Conservation (phyloP, 495 filamentous ascomycete genomes). For the Penicillium ochrochloron region DNA sequence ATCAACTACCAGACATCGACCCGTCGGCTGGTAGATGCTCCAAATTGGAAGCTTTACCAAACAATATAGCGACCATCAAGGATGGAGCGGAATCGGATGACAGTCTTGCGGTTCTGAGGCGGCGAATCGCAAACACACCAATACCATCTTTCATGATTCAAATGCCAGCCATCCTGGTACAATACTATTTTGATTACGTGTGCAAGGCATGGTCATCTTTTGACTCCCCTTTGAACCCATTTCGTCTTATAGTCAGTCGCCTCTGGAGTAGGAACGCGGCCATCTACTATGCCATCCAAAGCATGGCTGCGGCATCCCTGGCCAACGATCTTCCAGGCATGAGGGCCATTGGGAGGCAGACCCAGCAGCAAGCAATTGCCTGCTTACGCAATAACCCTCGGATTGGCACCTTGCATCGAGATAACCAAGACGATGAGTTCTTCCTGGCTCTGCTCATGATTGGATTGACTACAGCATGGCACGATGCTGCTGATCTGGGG, state of each 20-base stretch:
- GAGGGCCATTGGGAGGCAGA: slow-evolving; percentile 31
- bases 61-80: slow-evolving; percentile 12
- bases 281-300: slow-evolving; percentile 35
- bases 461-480: slow-evolving; percentile 31
- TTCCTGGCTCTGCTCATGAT: slow-evolving; percentile 35
- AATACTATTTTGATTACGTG: slow-evolving; percentile 35
- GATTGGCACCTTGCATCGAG: slow-evolving; percentile 20
- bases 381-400: slow-evolving; percentile 28
- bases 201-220: slow-evolving; percentile 38
- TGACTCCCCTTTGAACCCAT: slow-evolving; percentile 34
- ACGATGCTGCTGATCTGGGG: slow-evolving; percentile 29
- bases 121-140: slow-evolving; percentile 25
- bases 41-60: slow-evolving; percentile 2
- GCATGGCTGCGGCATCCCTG: slow-evolving; percentile 34
- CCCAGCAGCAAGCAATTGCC: slow-evolving; percentile 33
- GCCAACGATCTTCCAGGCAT: slow-evolving; percentile 34
- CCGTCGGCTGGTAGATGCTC: slow-evolving; percentile 16
- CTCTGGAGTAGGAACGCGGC: slow-evolving; percentile 35
- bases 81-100: slow-evolving; percentile 13
- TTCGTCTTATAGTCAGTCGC: slow-evolving; percentile 29
- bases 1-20: slow-evolving; percentile 24
- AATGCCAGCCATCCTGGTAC: slow-evolving; percentile 32
- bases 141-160: slow-evolving; percentile 34
- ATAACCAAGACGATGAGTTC: slow-evolving; percentile 31
- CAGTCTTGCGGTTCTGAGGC: slow-evolving; percentile 28